Conservation (phyloP, 768 basidiomycete genomes). For the Fomitopsis pulvina region DNA sequence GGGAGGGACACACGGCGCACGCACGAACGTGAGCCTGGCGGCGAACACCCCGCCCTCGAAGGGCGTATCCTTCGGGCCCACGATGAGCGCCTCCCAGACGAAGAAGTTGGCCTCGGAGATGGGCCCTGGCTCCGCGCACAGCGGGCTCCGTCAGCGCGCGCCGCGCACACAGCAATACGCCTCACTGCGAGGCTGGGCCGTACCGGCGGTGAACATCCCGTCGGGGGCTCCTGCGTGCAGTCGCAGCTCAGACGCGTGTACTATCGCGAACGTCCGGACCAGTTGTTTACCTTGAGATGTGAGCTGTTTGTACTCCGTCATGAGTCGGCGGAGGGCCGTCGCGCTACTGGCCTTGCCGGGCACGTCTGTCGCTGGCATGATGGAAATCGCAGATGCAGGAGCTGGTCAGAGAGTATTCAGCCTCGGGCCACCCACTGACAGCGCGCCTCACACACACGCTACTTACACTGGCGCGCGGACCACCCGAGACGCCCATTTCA, state of each 20-base stretch:
- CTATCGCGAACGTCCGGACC: conserved; percentile 2
- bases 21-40: conserved; percentile 86
- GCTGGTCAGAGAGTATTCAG: too few species aligned
- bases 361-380: background rate
- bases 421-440: too few species aligned
- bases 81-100: conserved; percentile 93
- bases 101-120: conserved; percentile 92
- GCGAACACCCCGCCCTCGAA: conserved; percentile 96
- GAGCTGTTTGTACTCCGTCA: conserved; percentile 90
- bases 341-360: conserved; percentile 26
- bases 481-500: too few species aligned
- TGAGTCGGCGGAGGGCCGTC: conserved; percentile 78
- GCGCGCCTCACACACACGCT: too few species aligned
- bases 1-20: conserved; percentile 27
- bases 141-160: conserved; percentile 5
- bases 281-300: conserved; percentile 59
- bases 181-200: conserved; percentile 19
- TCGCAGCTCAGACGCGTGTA: background rate
- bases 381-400: too few species aligned
- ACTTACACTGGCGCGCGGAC: too few species aligned
- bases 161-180: conserved; percentile 1
- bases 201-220: conserved; percentile 91
- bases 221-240: conserved; percentile 66
- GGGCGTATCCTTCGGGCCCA: conserved; percentile 90
- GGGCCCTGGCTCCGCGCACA: conserved; percentile 47